Percentiles rank a stretch among this genome's conserved stretches.
phyloP scores from a whole-genome alignment of 768 basidiomycete genomes.

The Russula brevipes region DNA sequence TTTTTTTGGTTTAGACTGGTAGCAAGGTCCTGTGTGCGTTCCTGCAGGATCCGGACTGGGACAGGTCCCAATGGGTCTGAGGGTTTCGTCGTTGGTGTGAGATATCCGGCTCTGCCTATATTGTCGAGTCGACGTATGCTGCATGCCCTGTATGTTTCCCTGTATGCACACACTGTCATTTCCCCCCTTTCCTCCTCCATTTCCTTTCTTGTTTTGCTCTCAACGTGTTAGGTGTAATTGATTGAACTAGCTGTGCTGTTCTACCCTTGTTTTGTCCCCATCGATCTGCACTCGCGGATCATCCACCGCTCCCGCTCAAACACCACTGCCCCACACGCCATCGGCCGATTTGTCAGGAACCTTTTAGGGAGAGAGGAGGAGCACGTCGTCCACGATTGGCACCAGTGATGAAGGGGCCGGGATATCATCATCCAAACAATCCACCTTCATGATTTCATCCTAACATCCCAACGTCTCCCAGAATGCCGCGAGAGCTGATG shows the following conservation, averaged over 20 bases:
- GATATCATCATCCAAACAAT: no score
- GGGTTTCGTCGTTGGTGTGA: neutral
- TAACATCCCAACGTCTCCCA: no score
- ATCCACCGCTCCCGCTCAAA: neutral
- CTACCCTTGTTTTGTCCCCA: neutral
- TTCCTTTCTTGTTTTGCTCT: slow-evolving; percentile 1
- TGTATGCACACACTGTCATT: neutral
- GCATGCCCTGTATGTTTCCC: slow-evolving; percentile 9
- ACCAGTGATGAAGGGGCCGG: no score
- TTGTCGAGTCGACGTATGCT: slow-evolving; percentile 4
- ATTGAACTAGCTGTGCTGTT: neutral
- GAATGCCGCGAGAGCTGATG: no score
- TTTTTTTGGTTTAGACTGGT: slow-evolving; percentile 57
- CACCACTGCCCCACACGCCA: neutral
- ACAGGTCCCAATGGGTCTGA: slow-evolving; percentile 73
- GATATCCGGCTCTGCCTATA: neutral
- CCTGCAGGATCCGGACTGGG: slow-evolving; percentile 92
- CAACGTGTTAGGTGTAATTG: slow-evolving; percentile 5
- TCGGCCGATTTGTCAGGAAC: neutral
- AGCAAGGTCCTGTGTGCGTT: slow-evolving; percentile 96
- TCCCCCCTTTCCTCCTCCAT: neutral
- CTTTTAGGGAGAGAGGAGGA: neutral
- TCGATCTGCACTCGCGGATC: neutral
- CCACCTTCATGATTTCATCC: no score
- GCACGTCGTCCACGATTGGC: no score